Evolutionary conservation across 345 rosid genomes (phyloP), one percentile per base, ranked within the genome.

Genomic region (Trapa incisa): DNA sequence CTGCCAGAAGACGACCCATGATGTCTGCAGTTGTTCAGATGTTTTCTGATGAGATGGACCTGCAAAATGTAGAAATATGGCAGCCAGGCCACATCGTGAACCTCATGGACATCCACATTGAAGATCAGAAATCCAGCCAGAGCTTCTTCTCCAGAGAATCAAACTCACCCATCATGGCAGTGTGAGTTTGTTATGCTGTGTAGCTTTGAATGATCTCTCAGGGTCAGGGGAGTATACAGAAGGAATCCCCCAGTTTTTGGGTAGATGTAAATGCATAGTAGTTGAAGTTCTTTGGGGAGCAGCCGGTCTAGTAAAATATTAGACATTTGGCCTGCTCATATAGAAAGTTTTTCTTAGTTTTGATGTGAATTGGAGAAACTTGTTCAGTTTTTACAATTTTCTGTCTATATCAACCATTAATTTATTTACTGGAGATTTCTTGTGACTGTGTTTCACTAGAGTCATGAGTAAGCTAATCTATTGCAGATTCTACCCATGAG

Each of bases 31-130:
- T 70, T 1, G 67, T 73, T 6, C 76, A 76, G 69, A 78, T 80
- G 78, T 47, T 85, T 77, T 72, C 65, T 4, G 71, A 73, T 52
- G 79, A 79, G 56, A 63, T 54, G 3, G 72, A 75, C 43, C 29
- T 76, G 3, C 69, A 37, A 43, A 68, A 64, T 38, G 47, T 58
- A 42, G 35, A 79, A 35, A 78, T 87, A 66, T 65, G 77, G 2
- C 75, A 72, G 35, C 92, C 86, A 6, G 87, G 87, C 15, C 78
- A 77, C 65, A 61, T 87, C 58, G 32, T 77, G 32, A 76, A 83
- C 72, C 74, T 83, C 15, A 83, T 68, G 80, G 75, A 80, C 35
- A 81, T 87, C 72, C 82, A 78, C 73, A 42, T 84, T 6, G 73
- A 47, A 7, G 74, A 67, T 0, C 65, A 65, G 65, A 75, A 68